Conservation (phyloP, 129 eudicot genomes). For the Ambrosia trifida region DNA sequence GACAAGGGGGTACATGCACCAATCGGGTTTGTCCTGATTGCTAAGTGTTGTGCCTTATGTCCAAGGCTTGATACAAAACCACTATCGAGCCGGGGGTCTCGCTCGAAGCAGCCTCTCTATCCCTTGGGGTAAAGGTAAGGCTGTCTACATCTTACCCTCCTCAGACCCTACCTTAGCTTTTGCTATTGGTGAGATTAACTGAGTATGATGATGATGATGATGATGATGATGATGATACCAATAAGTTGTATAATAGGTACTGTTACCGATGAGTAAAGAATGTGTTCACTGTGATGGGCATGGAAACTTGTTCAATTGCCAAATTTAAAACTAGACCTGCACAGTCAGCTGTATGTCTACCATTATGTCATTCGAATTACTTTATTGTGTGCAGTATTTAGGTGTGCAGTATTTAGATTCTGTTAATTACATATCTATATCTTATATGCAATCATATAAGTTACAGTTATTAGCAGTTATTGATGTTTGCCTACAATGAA, state of each 20-base stretch:
- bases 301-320: slow-evolving; percentile 19
- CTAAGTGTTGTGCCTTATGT: no score
- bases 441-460: not conserved
- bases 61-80: no score
- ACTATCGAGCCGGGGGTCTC: no score
- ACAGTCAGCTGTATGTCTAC: not conserved
- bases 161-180: no score
- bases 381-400: not conserved
- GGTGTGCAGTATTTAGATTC: slow-evolving; percentile 1
- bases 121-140: no score
- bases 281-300: not conserved
- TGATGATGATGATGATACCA: no score
- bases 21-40: no score
- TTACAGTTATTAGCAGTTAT: not conserved
- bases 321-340: not conserved
- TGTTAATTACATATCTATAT: not conserved
- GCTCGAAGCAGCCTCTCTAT: no score
- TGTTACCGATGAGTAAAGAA: slow-evolving; percentile 1
- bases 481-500: not conserved
- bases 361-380: not conserved
- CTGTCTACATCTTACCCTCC: no score
- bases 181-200: no score
- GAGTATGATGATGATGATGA: no score
- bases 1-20: no score
- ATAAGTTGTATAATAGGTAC: not conserved